A percentile compares a stretch with the other conserved stretches of the same genome.
phyloP scores from a whole-genome alignment of 2,329 filamentous ascomycete genomes.

The Leptographium procerum region DNA sequence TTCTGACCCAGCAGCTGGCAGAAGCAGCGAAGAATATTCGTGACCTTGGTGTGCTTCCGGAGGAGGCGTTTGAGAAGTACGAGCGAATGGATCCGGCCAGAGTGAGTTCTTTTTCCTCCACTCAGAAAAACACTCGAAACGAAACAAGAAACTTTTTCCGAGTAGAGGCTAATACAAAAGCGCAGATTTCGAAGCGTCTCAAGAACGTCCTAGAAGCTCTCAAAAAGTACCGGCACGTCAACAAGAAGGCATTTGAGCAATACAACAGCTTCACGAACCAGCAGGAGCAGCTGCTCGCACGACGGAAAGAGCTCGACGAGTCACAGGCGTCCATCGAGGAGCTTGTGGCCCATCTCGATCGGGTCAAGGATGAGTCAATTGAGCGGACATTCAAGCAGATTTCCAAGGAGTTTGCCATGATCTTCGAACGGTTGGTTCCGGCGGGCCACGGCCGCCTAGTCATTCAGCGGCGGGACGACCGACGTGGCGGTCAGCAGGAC shows the following conservation, averaged over 20 bases:
- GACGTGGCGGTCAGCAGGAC: slow-evolving; percentile 43
- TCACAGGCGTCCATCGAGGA: slow-evolving; percentile 83
- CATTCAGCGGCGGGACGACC: slow-evolving; percentile 83
- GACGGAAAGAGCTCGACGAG: slow-evolving; percentile 75
- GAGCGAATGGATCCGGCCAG: slow-evolving; percentile 68
- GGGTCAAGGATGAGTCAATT: slow-evolving; percentile 94
- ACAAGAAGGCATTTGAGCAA: slow-evolving; percentile 99
- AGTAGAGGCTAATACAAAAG: neutral
- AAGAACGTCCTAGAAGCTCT: slow-evolving; percentile 86
- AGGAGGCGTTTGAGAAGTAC: slow-evolving; percentile 89
- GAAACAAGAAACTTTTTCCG: neutral
- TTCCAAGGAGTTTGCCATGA: slow-evolving; percentile 79
- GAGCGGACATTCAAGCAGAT: slow-evolving; percentile 98
- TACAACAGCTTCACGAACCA: slow-evolving; percentile 95
- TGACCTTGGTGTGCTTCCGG: slow-evolving; percentile 82
- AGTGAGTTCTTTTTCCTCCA: slow-evolving; percentile 32
- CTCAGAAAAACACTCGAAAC: neutral
- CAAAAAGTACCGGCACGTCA: slow-evolving; percentile 96
- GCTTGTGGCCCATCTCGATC: slow-evolving; percentile 83
- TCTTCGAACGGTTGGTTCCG: slow-evolving; percentile 91
- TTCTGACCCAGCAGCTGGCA: slow-evolving; percentile 62
- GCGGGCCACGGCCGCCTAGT: slow-evolving; percentile 84
- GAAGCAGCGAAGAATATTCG: slow-evolving; percentile 84
- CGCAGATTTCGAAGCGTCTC: slow-evolving; percentile 51
- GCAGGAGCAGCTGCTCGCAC: slow-evolving; percentile 73